Evolutionary conservation across 2,329 filamentous ascomycete species (phyloP), one percentile per base, ranked within the genome.

Genomic region (Aspergillus novoparasiticus): DNA sequence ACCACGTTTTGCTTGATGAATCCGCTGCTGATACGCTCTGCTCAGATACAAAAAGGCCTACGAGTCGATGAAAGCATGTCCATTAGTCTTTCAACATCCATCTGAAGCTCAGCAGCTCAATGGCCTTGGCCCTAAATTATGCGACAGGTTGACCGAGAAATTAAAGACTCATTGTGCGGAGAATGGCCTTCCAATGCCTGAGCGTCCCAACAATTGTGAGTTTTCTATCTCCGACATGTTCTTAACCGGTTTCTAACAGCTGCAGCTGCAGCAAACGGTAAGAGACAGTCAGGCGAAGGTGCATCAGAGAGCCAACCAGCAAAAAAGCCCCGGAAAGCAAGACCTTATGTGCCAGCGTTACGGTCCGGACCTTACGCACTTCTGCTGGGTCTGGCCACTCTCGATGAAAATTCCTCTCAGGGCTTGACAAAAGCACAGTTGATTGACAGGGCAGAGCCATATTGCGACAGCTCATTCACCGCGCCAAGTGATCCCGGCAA

Each of bases 301-400:
- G 63, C 69, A 14, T 69, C 66, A 23, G 76, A 75, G 48, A 70
- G 71, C 2, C 77, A 79, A 32, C 77, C 78, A 2, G 75, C 78
- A 11, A 92, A 90, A 78, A 91, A 87, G 64, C 69, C 77, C 23
- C 76, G 78, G 43, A 83, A 82, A 69, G 70, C 83, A 16, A 92
- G 89, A 70, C 79, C 86, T 16, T 95, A 95, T 68, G 88, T 94
- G 1, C 92, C 92, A 1, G 79, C 83, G 8, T 83, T 90, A 61
- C 85, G 90, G n/a, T 91, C 90, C 6, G 92, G 92, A 0, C 83
- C 88, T 0, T 95, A 93, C 75, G 91, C 88, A 3, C 78, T 95
- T 21, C 76, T 95, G 2, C 71, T 93, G 36, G 90, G 86, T 0
- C 82, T 95, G 14, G 84, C 88, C 1, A 85, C 83, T 0, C 75